phyloP scores from a whole-genome alignment of 805 yeast genomes.

The Candida gorgasii region DNA sequence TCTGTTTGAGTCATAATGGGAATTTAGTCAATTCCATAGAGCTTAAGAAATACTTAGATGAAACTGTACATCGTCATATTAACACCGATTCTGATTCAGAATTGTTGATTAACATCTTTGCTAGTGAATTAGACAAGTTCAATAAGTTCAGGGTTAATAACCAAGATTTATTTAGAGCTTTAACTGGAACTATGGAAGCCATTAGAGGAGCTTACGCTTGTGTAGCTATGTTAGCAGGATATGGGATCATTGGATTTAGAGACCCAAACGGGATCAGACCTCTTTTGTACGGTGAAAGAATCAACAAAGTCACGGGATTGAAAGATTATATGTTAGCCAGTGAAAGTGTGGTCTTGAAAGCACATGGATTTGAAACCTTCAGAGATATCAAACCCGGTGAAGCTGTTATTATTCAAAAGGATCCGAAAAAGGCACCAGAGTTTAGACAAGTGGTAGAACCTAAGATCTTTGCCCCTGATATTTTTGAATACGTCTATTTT shows the following conservation, averaged over 20 bases:
- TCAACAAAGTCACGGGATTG: slow-evolving; percentile 58
- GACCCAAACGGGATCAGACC: slow-evolving; percentile 98
- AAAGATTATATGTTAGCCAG: slow-evolving; percentile 93
- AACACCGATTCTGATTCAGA: slow-evolving; percentile 97
- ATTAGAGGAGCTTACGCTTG: slow-evolving; percentile 98
- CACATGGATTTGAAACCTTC: slow-evolving; percentile 79
- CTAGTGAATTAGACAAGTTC: slow-evolving; percentile 85
- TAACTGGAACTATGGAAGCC: slow-evolving; percentile 74
- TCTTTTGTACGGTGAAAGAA: slow-evolving; percentile 79
- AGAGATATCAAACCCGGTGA: slow-evolving; percentile 93
- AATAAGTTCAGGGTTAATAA: slow-evolving; percentile 92
- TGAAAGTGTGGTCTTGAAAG: slow-evolving; percentile 91
- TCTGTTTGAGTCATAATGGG: slow-evolving; percentile 89
- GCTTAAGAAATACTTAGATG: slow-evolving; percentile 79
- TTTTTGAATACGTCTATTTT: slow-evolving; percentile 95
- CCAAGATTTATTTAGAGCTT: slow-evolving; percentile 83
- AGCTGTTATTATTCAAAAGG: slow-evolving; percentile 89
- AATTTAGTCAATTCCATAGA: slow-evolving; percentile 86
- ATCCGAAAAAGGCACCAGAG: slow-evolving; percentile 57
- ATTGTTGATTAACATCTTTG: slow-evolving; percentile 84
- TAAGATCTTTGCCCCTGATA: slow-evolving; percentile 84
- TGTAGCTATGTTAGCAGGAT: slow-evolving; percentile 93
- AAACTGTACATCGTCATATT: slow-evolving; percentile 93
- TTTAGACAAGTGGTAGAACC: slow-evolving; percentile 83
- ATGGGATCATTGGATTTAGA: slow-evolving; percentile 91